Base-by-base conservation (phyloP, 208 protist genomes). In the Leishmania braziliensis region DNA sequence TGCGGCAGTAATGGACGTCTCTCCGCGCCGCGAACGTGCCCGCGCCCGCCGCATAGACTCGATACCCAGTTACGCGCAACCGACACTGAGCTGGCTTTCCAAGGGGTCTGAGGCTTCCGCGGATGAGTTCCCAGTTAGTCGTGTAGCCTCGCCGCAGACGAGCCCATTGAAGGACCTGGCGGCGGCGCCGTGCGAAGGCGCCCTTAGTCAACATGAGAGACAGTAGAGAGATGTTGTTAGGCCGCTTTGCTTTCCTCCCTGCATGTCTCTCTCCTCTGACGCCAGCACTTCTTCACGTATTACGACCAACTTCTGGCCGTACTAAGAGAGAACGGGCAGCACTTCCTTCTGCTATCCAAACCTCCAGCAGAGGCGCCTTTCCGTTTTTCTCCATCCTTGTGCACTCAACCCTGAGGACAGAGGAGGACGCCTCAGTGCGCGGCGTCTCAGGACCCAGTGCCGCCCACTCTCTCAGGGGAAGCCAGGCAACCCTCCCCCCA, bases 81-180 rank as follows among this genome's bases (percentile, higher is more conserved):
- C 93, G 2, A 96, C 93, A 0, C 78, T 91, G 51, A 95, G 93
- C 79, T 96, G 93, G 93, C 83, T 92, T 0, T 89, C 75, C 23
- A 96, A 96, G 68, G 86, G 86, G 6, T 79, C 79, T 0, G 87
- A 90, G 62, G 77, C 88, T 10, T 80, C 77, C n/a, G 79, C 71
- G 69, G 88, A 89, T 50, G 78, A 75, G 20, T 84, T 84, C 51
- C 79, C 75, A 0, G 43, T 84, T 48, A 78, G 75, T 6, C 77
- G 66, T 29, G 48, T 51, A 0, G 16, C 79, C 23, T 43, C 73
- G 3, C 39, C 60, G 26, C 73, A 69, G 76, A 68, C 66, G 2
- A 77, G 56, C 43, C 70, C 76, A 5, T 6, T 73, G 39, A 75
- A 54, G 63, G 65, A 79, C 43, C 6, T 51, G 20, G 33, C 50